Evolutionary conservation across 1,284 basidiomycete species (phyloP), one percentile per base, ranked within the genome.

Genomic region (Macrocystidia cucumis): DNA sequence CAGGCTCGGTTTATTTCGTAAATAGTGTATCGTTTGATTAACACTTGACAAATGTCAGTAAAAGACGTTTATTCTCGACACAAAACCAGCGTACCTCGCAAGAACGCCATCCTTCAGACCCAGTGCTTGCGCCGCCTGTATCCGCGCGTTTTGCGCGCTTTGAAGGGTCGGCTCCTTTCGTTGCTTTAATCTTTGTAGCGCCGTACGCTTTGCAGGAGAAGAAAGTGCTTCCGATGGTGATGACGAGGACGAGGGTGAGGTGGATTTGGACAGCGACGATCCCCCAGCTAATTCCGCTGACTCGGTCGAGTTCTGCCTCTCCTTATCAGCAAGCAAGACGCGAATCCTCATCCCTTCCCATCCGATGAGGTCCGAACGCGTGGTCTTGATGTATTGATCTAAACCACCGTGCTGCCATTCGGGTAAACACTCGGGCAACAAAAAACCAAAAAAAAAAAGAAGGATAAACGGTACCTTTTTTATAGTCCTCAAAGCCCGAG

Each of bases 281-380:
- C 7, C 25, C 16, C 3, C 3, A 16, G 29, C 29, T 16, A 16
- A 18, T 18, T 30, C 4, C 9, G 14, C 29, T 25, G n/a, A n/a
- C n/a, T n/a, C n/a, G n/a, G n/a, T n/a, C n/a, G n/a, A n/a, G n/a
- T 25, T 8, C 29, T 30, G 14, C 5, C 3, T 18, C 9, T 30
- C 14, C 23, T 60, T 47, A 4, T 72, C 68, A n/a, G 67, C 63
- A 13, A 88, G 62, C 46, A 68, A 58, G 12, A 80, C 49, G 24
- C 86, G 69, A 35, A 91, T 56, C 28, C 76, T 67, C 73, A 90
- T 78, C 2, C 87, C 88, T 54, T 80, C 78, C 44, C 72, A 68
- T 0, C 87, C 84, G 16, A 91, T 66, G 17, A 78, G 52, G 23
- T 78, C 67, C 9, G 78, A 62, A 29, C 71, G 70, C 13, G 80